Base-by-base conservation (phyloP, 345 rosid species). In the Linum tenue region DNA sequence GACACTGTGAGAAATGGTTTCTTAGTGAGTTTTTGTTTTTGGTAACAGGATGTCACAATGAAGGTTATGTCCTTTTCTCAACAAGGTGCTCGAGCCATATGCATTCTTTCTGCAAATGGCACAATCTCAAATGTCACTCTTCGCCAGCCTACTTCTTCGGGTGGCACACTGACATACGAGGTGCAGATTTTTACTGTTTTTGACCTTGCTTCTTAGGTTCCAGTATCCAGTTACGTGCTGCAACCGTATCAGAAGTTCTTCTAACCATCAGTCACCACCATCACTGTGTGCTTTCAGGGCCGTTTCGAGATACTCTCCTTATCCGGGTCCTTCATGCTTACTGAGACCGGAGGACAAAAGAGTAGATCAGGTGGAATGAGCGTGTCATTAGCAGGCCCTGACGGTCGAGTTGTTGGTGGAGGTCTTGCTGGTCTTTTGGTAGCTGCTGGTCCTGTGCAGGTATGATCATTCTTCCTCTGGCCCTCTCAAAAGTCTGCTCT, bases 321-420 rank as follows among this genome's bases (percentile, higher is more conserved):
- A 77, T 86, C 91, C 51, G 97, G 98, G 50, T 95, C 96, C 9
- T 95, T 73, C 64, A 81, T 79, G 73, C 91, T 88, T 48, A 82
- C 76, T 39, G 90, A 82, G 58, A 78, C 70, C 77, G 88, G 86
- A 71, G 97, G 95, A 71, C 75, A 87, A 8, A 79, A 82, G 73
- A 83, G 98, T 82, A 85, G 91, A 79, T 83, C 98, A 17, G 99
- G 99, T 14, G 98, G 99, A 58, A 89, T 95, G 94, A 95, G 98
- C 62, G 82, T 91, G 43, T 89, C 98, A 44, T 86, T 89, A 79
- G 96, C 96, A 3, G 87, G 91, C 69, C 89, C 88, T 3, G 97
- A 95, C 77, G 96, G 96, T 65, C 91, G 85, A 48, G 97, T 95
- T 74, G 76, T 95, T 22, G 99, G 97, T 12, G 97, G 97, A 53